Conservation (phyloP, 2,329 filamentous ascomycete genomes). For the Rutstroemia sp. region DNA sequence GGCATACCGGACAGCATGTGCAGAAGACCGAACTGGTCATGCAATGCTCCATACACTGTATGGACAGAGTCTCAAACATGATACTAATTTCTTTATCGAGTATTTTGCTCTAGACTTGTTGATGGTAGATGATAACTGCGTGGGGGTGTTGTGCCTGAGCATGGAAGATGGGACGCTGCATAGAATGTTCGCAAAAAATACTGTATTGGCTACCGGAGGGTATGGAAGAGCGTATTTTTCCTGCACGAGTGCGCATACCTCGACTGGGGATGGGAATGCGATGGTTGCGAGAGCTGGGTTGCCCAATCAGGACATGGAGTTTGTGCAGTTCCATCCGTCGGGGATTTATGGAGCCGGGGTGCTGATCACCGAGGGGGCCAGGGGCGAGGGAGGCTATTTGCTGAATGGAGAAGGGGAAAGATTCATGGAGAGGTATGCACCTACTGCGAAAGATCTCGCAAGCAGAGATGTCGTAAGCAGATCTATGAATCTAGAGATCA, state of each 20-base stretch:
- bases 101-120: conserved; percentile 96
- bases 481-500: conserved; percentile 98
- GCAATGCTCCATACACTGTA: conserved; percentile 97
- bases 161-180: conserved; percentile 97
- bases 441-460: conserved; percentile 95
- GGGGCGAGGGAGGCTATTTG: conserved; percentile 96
- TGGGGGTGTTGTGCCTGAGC: conserved; percentile 95
- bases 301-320: conserved; percentile 98
- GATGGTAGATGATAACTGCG: conserved; percentile 96
- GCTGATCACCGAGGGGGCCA: conserved; percentile 94
- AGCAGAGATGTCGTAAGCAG: conserved; percentile 93
- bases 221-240: conserved; percentile 98
- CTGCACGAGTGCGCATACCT: conserved; percentile 96
- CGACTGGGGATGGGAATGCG: conserved; percentile 98
- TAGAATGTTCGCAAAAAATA: conserved; percentile 94
- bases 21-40: conserved; percentile 93
- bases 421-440: conserved; percentile 98
- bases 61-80: conserved; percentile 91
- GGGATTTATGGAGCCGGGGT: conserved; percentile 98
- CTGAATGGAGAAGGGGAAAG: conserved; percentile 97
- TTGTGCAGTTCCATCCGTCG: conserved; percentile 98
- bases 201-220: conserved; percentile 90
- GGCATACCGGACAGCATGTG: conserved; percentile 87
- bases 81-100: conserved; percentile 99
- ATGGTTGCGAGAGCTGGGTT: conserved; percentile 98